Evolutionary conservation across 106 monocot species (phyloP), one percentile per base, ranked within the genome.

Genomic region (Acanthochlamys bracteata): DNA sequence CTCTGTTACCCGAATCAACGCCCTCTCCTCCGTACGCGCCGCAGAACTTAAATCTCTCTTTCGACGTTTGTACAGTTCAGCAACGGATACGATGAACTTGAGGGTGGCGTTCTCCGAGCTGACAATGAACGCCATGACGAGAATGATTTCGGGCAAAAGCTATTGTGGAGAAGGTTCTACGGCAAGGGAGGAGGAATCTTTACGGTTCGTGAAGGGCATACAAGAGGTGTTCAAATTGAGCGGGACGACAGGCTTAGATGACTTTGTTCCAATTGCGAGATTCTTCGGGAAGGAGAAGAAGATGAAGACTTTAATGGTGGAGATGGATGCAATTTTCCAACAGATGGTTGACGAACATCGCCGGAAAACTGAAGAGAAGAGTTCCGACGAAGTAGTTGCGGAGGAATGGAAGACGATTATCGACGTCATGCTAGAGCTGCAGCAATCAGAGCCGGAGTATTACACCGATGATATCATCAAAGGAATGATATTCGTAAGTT

Each of bases 381-480:
- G 33, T 33, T 33, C 33, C 33, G 6, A 27, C 49, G 4, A 24
- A n/a, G 23, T 1, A 8, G 1, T 22, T 4, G 27, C 7, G 20
- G 42, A 68, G 52, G 42, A 51, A 17, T 46, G 40, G 25, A 78
- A 21, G 39, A 65, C 52, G 3, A 64, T 76, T 25, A 57, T 84
- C 4, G 76, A 73, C 22, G 73, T 64, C 1, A 8, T 84, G 69
- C 42, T 80, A 16, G 52, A 42, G 21, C 27, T 75, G 39, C 78
- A 76, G 60, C 60, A 61, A 16, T 39, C 15, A 0, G 75, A 70
- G 14, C 66, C 69, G 11, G 61, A 73, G 0, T 57, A 62, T 25
- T 79, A 82, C 76, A 82, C 73, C 13, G 76, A 86, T 20, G 64
- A 67, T 4, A 16, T 79, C 46, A 76, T 82, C 65, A 79, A 79